Conservation (phyloP, 192 early-diverging fungal genomes). For the Mortierella hygrophila region DNA sequence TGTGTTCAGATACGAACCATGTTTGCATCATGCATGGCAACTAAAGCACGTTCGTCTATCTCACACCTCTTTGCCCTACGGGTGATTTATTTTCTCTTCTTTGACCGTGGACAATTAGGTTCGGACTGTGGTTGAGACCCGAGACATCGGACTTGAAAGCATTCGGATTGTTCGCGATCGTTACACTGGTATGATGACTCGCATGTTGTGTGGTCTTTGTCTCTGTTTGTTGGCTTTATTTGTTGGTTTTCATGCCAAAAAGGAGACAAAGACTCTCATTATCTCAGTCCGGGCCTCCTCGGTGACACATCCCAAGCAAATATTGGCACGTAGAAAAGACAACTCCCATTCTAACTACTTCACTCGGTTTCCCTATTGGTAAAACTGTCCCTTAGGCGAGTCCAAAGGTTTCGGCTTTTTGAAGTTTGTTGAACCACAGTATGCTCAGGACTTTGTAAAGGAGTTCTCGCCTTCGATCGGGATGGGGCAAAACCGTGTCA, state of each 20-base stretch:
- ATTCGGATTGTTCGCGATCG: slow-evolving; percentile 35
- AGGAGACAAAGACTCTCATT: too few species aligned
- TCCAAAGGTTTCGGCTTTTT: slow-evolving; percentile 44
- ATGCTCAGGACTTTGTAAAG: slow-evolving; percentile 36
- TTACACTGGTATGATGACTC: slow-evolving; percentile 29
- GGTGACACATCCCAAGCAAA: not conserved
- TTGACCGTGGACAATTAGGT: slow-evolving; percentile 6
- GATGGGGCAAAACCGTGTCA: slow-evolving; percentile 30
- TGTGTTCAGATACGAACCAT: not conserved
- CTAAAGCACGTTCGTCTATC: not conserved
- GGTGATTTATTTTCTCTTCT: not conserved
- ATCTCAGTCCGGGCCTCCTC: too few species aligned
- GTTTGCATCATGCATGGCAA: not conserved
- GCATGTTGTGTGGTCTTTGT: not conserved
- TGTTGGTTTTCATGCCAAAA: not conserved
- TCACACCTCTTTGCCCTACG: not conserved
- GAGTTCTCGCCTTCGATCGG: slow-evolving; percentile 26
- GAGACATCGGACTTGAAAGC: slow-evolving; percentile 31
- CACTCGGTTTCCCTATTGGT: not conserved
- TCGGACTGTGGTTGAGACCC: slow-evolving; percentile 22
- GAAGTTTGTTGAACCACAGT: slow-evolving; percentile 16
- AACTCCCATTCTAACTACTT: not conserved
- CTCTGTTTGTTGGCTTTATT: not conserved
- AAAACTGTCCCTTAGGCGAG: slow-evolving; percentile 22
- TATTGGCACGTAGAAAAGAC: not conserved